Conservation (phyloP, 1,139 yeast species). For the Zygosaccharomyces pseudobailii region DNA sequence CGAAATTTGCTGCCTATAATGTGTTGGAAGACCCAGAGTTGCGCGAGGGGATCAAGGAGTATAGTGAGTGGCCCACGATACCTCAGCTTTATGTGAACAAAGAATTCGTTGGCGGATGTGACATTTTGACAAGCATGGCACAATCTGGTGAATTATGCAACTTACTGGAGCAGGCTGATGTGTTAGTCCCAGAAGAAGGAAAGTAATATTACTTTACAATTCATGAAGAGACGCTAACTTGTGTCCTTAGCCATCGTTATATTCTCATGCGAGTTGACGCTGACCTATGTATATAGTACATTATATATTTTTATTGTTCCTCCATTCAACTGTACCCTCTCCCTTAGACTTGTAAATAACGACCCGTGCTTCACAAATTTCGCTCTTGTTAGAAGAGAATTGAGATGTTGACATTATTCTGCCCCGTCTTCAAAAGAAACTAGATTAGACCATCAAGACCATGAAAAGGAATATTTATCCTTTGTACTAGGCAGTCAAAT, state of each 20-base stretch:
- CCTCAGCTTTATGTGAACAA: conserved; percentile 59
- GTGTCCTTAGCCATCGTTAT: neutral
- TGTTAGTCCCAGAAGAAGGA: conserved; percentile 71
- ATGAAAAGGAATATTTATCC: no score
- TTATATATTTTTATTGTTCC: neutral
- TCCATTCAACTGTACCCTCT: conserved; percentile 15
- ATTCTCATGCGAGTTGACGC: neutral
- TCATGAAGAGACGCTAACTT: neutral
- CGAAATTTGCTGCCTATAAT: conserved; percentile 92
- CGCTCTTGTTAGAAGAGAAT: conserved; percentile 21
- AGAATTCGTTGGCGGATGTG: conserved; percentile 97
- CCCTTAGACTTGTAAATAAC: conserved; percentile 34
- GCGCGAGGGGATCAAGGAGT: conserved; percentile 91
- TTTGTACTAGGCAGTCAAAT: neutral
- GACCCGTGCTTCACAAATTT: conserved; percentile 29
- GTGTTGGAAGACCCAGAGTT: conserved; percentile 92
- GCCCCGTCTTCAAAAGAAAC: neutral
- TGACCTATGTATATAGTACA: conserved; percentile 20
- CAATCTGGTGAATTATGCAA: conserved; percentile 88
- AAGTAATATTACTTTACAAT: neutral
- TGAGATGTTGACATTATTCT: neutral
- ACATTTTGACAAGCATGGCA: conserved; percentile 88
- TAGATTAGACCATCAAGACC: neutral
- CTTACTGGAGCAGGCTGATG: conserved; percentile 70
- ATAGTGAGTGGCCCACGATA: conserved; percentile 68